phyloP scores from a whole-genome alignment of 2,329 filamentous ascomycete species.

The Coniochaeta sp. region DNA sequence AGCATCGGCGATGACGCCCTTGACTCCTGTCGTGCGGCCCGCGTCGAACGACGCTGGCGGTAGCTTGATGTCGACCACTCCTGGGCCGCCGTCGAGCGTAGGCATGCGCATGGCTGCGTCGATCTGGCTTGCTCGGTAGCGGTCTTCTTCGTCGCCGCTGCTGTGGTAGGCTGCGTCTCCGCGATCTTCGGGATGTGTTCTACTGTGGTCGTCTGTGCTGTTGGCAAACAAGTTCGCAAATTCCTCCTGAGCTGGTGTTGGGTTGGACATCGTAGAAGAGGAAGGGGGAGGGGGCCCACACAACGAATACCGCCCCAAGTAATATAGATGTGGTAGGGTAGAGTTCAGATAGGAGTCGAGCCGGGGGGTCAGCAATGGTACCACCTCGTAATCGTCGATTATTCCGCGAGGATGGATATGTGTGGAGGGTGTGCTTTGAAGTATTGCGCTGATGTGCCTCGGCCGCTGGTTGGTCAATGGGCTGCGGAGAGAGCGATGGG shows the following conservation, averaged over 20 bases:
- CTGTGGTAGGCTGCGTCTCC: conserved; percentile 36
- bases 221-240: conserved; percentile 56
- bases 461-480: conserved; percentile 1
- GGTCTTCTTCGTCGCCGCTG: conserved; percentile 49
- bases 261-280: conserved; percentile 41
- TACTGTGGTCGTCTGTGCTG: conserved; percentile 33
- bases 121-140: conserved; percentile 45
- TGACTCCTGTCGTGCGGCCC: conserved; percentile 70
- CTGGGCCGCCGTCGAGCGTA: conserved; percentile 36
- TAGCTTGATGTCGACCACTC: conserved; percentile 46
- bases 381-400: neutral
- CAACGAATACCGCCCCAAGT: conserved; percentile 16
- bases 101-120: conserved; percentile 61
- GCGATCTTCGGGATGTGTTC: conserved; percentile 52
- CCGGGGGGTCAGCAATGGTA: neutral
- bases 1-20: conserved; percentile 81
- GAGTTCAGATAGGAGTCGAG: neutral
- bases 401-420: neutral
- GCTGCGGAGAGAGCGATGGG: neutral
- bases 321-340: conserved; percentile 25
- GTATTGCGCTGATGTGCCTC: neutral
- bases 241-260: conserved; percentile 58
- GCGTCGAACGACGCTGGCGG: conserved; percentile 57
- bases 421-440: neutral
- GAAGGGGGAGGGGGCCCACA: conserved; percentile 7